phyloP scores from a whole-genome alignment of 192 early-diverging fungal species.

The Coemansia sp. region DNA sequence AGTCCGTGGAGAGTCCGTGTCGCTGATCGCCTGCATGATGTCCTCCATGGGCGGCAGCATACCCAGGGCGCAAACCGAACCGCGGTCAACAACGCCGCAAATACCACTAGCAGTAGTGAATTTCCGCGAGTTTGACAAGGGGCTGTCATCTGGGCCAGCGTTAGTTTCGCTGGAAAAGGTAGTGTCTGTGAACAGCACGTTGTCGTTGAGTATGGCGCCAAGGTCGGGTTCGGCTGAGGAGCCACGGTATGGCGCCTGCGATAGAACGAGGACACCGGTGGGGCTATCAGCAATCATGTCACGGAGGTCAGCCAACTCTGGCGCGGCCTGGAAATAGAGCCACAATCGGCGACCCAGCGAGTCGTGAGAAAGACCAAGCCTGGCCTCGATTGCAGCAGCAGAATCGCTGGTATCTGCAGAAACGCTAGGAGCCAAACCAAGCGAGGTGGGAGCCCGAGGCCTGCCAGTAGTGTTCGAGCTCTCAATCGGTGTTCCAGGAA shows the following conservation, averaged over 20 bases:
- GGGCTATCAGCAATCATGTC: slow-evolving; percentile 35
- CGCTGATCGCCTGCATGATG: slow-evolving; percentile 26
- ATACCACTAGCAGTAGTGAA: slow-evolving; percentile 45
- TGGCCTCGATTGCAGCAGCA: background rate
- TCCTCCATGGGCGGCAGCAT: slow-evolving; percentile 49
- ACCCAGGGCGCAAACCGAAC: slow-evolving; percentile 32
- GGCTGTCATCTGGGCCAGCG: background rate
- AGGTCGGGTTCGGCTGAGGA: slow-evolving; percentile 8
- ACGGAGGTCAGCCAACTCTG: slow-evolving; percentile 30
- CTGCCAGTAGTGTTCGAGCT: background rate
- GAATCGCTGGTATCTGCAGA: background rate
- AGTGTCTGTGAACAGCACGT: slow-evolving; percentile 32
- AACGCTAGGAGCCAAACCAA: background rate
- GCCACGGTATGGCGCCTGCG: slow-evolving; percentile 3
- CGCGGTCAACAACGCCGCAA: slow-evolving; percentile 30
- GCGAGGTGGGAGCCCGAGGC: background rate
- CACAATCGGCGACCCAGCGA: slow-evolving; percentile 41
- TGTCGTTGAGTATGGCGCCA: slow-evolving; percentile 34
- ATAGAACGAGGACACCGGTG: slow-evolving; percentile 21
- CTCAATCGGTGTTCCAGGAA: background rate
- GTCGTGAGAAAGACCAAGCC: slow-evolving; percentile 17
- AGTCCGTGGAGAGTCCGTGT: slow-evolving; percentile 30
- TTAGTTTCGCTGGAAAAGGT: background rate
- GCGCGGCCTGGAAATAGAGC: slow-evolving; percentile 31
- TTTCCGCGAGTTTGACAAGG: slow-evolving; percentile 3